Evolutionary conservation across 108 stramenopile species (phyloP).

Genomic region (Seminavis robusta): DNA sequence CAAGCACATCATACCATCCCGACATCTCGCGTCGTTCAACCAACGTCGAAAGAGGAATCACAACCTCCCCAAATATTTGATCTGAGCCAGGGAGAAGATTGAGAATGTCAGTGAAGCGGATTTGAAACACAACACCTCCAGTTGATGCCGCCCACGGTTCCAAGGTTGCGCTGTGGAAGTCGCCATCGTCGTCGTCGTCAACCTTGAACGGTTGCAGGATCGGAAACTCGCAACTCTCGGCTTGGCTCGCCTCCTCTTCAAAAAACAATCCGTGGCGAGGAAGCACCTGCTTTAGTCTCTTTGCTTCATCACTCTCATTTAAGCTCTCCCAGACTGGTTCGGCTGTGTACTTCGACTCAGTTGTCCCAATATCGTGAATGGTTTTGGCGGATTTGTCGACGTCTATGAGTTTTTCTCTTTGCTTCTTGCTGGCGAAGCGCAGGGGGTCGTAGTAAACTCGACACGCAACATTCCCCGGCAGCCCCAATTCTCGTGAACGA

Average conservation of each 20-base stretch:
- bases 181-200: not conserved
- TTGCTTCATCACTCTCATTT: slow-evolving; percentile 44
- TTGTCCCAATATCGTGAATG: slow-evolving; percentile 55
- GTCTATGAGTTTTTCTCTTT: slow-evolving; percentile 20
- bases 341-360: slow-evolving; percentile 47
- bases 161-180: no score
- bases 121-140: slow-evolving; percentile 70
- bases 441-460: slow-evolving; percentile 55
- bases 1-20: slow-evolving; percentile 74
- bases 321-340: slow-evolving; percentile 60
- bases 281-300: slow-evolving; percentile 59
- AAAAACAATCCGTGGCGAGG: slow-evolving; percentile 30
- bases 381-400: slow-evolving; percentile 47
- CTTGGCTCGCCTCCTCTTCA: slow-evolving; percentile 2
- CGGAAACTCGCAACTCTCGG: slow-evolving; percentile 40
- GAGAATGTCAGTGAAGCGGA: slow-evolving; percentile 62
- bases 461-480: slow-evolving; percentile 70
- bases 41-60: slow-evolving; percentile 62
- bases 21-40: slow-evolving; percentile 41
- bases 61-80: slow-evolving; percentile 69
- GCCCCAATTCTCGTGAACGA: slow-evolving; percentile 59
- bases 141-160: slow-evolving; percentile 57
- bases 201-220: slow-evolving; percentile 48
- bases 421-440: slow-evolving; percentile 30
- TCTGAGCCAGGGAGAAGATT: slow-evolving; percentile 60